Conservation (phyloP, 768 basidiomycete species). For the Kwoniella mangroviensis region DNA sequence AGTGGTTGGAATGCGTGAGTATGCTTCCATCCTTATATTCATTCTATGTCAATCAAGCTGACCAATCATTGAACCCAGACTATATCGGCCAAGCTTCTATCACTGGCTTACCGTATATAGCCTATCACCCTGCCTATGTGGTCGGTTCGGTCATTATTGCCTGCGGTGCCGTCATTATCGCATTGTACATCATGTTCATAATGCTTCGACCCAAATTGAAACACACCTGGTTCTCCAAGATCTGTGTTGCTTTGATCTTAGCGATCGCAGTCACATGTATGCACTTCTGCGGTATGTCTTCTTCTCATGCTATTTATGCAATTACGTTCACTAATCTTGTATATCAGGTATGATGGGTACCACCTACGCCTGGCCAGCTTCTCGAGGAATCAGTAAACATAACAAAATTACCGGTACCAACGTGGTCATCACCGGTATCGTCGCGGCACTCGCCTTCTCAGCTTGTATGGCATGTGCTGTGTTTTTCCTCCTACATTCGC, state of each 20-base stretch:
- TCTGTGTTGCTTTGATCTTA: slow-evolving; percentile 53
- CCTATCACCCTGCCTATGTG: slow-evolving; percentile 49
- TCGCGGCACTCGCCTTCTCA: slow-evolving; percentile 53
- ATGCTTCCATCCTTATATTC: not conserved
- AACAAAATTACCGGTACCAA: slow-evolving; percentile 46
- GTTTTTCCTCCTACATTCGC: slow-evolving; percentile 51
- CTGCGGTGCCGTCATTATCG: slow-evolving; percentile 53
- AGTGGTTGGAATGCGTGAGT: slow-evolving; percentile 58
- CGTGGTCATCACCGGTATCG: slow-evolving; percentile 54
- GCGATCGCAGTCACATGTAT: slow-evolving; percentile 54
- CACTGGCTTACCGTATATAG: slow-evolving; percentile 54
- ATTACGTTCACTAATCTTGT: slow-evolving; percentile 10
- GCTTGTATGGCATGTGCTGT: slow-evolving; percentile 52
- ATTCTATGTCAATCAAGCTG: not conserved
- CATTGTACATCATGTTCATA: slow-evolving; percentile 59
- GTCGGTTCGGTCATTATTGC: slow-evolving; percentile 57
- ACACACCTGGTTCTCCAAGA: slow-evolving; percentile 54
- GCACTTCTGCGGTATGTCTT: slow-evolving; percentile 55
- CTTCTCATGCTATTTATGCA: not conserved
- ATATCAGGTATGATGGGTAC: slow-evolving; percentile 50
- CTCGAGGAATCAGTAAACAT: slow-evolving; percentile 27
- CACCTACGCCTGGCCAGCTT: slow-evolving; percentile 46
- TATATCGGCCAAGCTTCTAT: slow-evolving; percentile 59
- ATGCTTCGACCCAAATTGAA: slow-evolving; percentile 58
- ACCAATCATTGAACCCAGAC: slow-evolving; percentile 28